Conservation (phyloP, 345 rosid genomes). For the Litchi chinensis region DNA sequence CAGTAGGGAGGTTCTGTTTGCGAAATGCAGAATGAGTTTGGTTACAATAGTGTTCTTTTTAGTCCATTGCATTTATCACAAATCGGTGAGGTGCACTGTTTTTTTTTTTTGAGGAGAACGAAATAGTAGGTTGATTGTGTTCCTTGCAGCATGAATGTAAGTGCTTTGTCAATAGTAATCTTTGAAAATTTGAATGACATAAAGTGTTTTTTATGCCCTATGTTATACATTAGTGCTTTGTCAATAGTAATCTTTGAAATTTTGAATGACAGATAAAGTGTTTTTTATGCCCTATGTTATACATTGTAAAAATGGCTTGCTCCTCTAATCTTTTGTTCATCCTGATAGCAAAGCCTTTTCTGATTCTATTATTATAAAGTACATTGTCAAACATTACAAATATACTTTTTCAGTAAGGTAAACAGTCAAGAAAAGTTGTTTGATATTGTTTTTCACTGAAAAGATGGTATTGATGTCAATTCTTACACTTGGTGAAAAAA, state of each 20-base stretch:
- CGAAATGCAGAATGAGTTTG: background rate
- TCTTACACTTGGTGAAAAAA: background rate
- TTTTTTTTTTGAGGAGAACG: background rate
- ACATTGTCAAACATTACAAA: background rate
- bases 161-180: background rate
- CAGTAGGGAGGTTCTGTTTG: background rate
- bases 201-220: background rate
- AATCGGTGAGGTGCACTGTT: background rate
- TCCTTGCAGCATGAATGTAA: background rate
- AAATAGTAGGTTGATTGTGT: background rate
- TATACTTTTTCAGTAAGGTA: background rate
- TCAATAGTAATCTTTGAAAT: background rate
- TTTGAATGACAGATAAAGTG: background rate
- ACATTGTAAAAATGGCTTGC: background rate
- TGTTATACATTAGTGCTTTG: constrained; percentile 4
- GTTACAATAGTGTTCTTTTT: background rate
- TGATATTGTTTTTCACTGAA: background rate
- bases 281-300: background rate
- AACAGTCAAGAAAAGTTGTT: background rate
- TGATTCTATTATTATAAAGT: too few relatives aligned
- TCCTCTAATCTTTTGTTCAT: background rate
- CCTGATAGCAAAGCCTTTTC: background rate
- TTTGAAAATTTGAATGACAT: background rate
- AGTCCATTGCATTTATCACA: background rate
- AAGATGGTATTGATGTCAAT: background rate